These are phyloP conservation scores for Phoma sp. DNA, from an alignment of 2,329 filamentous ascomycete species.

Conservation along the genomic window DNA sequence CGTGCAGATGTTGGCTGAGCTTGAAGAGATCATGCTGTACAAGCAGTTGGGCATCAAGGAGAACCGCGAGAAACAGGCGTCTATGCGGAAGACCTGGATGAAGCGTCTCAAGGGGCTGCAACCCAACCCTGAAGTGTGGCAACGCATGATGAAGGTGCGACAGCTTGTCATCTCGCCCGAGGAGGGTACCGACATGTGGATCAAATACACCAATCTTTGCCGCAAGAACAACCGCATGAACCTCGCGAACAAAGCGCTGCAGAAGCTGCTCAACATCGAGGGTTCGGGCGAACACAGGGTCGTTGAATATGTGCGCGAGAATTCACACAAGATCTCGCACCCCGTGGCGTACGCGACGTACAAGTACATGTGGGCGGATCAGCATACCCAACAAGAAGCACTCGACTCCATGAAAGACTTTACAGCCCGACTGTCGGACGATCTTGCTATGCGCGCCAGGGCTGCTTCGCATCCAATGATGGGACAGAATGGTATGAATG, in stretches of 20 bases:
- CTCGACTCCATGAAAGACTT: constrained; percentile 69
- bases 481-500: constrained; percentile 48
- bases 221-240: constrained; percentile 95
- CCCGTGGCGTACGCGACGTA: constrained; percentile 95
- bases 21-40: constrained; percentile 97
- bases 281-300: constrained; percentile 38
- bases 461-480: constrained; percentile 48
- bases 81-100: constrained; percentile 95
- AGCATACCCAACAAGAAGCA: constrained; percentile 46
- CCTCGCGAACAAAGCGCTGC: constrained; percentile 92
- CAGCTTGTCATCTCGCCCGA: constrained; percentile 88
- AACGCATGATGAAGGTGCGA: constrained; percentile 94
- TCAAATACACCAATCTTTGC: constrained; percentile 98
- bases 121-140: constrained; percentile 97
- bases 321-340: constrained; percentile 63
- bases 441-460: constrained; percentile 56
- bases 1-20: constrained; percentile 97
- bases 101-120: constrained; percentile 93
- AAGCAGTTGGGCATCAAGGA: constrained; percentile 75
- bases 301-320: constrained; percentile 45
- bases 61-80: constrained; percentile 85
- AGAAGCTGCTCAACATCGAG: constrained; percentile 73
- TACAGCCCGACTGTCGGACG: constrained; percentile 65
- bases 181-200: constrained; percentile 99
- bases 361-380: constrained; percentile 92